phyloP scores from a whole-genome alignment of 1,139 yeast species.

The Kodamaea suecica region DNA sequence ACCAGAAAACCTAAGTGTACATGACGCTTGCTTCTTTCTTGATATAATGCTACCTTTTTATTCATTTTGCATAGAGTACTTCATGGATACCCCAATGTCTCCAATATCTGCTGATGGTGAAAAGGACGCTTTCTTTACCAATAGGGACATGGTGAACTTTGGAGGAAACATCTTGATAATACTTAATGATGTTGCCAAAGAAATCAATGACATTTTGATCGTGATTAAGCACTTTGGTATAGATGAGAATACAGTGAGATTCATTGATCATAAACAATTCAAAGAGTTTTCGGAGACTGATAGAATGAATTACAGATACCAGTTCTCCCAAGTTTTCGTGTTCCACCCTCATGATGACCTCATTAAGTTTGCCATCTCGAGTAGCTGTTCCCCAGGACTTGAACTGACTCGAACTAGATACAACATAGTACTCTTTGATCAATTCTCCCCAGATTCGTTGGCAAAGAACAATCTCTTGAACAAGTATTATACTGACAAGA shows the following conservation, averaged over 20 bases:
- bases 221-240: constrained; percentile 31
- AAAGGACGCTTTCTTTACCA: constrained; percentile 1
- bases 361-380: constrained; percentile 20
- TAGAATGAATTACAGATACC: constrained; percentile 14
- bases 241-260: constrained; percentile 25
- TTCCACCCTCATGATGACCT: constrained; percentile 16
- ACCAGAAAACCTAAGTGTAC: constrained; percentile 33
- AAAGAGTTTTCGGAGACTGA: constrained; percentile 14
- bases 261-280: constrained; percentile 25
- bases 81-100: constrained; percentile 7
- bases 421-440: constrained; percentile 25
- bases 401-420: constrained; percentile 27
- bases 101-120: constrained; percentile 1
- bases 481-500: constrained; percentile 21
- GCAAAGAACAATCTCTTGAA: constrained; percentile 8
- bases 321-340: constrained; percentile 21
- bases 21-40: constrained; percentile 35
- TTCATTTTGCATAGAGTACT: constrained; percentile 21
- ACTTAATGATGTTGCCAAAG: constrained; percentile 27
- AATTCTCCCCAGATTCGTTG: constrained; percentile 15
- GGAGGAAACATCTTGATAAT: constrained; percentile 25
- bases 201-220: constrained; percentile 37
- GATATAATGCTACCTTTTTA: constrained; percentile 40
- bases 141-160: constrained; percentile 6
- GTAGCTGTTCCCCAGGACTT: constrained; percentile 28